phyloP scores from a whole-genome alignment of 2,329 filamentous ascomycete genomes.

The Aspergillus fischeri region DNA sequence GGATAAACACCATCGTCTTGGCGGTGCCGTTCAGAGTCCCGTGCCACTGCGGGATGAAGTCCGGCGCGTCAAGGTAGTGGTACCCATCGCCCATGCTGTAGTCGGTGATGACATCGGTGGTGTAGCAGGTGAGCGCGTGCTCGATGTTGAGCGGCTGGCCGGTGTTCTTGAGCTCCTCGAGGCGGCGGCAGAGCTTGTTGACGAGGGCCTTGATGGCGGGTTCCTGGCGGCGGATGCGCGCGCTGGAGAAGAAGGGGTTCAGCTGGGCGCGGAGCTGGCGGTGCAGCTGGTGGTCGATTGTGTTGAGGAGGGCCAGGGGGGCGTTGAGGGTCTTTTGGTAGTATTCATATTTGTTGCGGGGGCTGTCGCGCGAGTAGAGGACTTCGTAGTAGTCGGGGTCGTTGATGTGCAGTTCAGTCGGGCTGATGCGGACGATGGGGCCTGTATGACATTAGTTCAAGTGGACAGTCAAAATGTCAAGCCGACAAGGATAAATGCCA shows the following conservation, averaged over 20 bases:
- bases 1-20: conserved; percentile 17
- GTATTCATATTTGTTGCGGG: conserved; percentile 28
- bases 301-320: conserved; percentile 29
- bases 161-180: conserved; percentile 16
- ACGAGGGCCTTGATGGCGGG: conserved; percentile 20
- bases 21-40: conserved; percentile 24
- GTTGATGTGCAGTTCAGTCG: conserved; percentile 30
- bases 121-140: conserved; percentile 37
- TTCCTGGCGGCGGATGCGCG: conserved; percentile 23
- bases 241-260: conserved; percentile 34
- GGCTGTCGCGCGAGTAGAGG: conserved; percentile 27
- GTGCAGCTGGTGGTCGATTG: conserved; percentile 28
- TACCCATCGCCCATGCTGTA: conserved; percentile 34
- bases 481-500: neutral
- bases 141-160: conserved; percentile 18
- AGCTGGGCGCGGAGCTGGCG: conserved; percentile 29
- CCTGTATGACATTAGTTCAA: conserved; percentile 12
- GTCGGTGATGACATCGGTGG: conserved; percentile 45
- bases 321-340: conserved; percentile 26
- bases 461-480: neutral
- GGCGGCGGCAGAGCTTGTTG: conserved; percentile 21
- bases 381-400: conserved; percentile 27
- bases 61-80: conserved; percentile 28
- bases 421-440: conserved; percentile 32
- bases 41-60: conserved; percentile 29